Percentiles rank a stretch among this genome's conserved stretches.
phyloP scores from a whole-genome alignment of 345 rosid species.

The Geranium rotundifolium region DNA sequence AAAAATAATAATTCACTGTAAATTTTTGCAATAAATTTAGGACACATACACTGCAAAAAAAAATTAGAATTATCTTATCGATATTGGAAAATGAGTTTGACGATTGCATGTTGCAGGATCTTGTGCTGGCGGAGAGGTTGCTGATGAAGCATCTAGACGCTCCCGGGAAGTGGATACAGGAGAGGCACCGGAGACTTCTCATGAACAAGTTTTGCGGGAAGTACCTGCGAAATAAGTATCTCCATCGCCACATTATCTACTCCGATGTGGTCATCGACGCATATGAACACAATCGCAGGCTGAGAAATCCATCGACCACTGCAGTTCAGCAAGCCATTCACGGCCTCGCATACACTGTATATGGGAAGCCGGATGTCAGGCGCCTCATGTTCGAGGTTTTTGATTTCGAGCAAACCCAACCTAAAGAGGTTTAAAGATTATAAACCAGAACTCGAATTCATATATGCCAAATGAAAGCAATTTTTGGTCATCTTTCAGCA shows the following conservation, averaged over 20 bases:
- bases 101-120: conserved; percentile 31
- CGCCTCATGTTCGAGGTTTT: conserved; percentile 92
- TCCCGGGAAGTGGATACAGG: conserved; percentile 81
- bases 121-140: conserved; percentile 84
- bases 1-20: too few relatives aligned
- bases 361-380: conserved; percentile 82
- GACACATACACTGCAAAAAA: too few relatives aligned
- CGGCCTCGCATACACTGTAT: conserved; percentile 71
- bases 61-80: too few relatives aligned
- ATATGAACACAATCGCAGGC: conserved; percentile 65
- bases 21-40: too few relatives aligned
- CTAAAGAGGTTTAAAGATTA: conserved; percentile 42
- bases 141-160: conserved; percentile 94
- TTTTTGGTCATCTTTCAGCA: too few relatives aligned
- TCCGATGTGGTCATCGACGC: conserved; percentile 70
- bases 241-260: conserved; percentile 48
- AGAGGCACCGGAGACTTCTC: conserved; percentile 68
- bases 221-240: conserved; percentile 67
- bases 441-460: too few relatives aligned
- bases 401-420: conserved; percentile 87
- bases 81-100: not conserved
- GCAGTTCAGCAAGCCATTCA: conserved; percentile 90
- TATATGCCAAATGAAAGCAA: too few relatives aligned
- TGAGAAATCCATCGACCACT: conserved; percentile 71
- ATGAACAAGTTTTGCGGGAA: conserved; percentile 95